Base-by-base conservation (phyloP, 768 basidiomycete species). In the Gymnopilus junonius region DNA sequence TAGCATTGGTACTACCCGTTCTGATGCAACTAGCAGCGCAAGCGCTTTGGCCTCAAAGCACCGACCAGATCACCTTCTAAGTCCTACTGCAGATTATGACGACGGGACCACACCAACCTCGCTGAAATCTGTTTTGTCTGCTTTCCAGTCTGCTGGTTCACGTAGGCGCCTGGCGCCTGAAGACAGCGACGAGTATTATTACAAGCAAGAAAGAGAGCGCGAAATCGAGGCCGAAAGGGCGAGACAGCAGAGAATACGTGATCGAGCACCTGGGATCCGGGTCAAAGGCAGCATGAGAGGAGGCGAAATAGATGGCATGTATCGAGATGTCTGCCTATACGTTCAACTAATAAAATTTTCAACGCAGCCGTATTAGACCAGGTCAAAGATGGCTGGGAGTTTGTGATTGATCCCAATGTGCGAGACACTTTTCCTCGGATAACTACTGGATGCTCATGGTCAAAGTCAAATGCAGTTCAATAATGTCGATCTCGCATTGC, bases 371-470 rank as follows among this genome's bases (percentile, higher is more conserved):
- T 97, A 14, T 77, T 97, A 64, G 89, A 93, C 66, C 88, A 93
- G 74, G 92, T 97, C 66, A 88, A 85, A 71, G 90, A 92, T 67
- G 94, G 91, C 59, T 97, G 95, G 95, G 92, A 93, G 69, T 90
- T 94, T 70, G 89, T 95, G 32, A 87, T 90, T 58, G 86, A 93
- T 64, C 85, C 90, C 37, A 90, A 94, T 74, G 93, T 94, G 74
- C 78, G 85, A 69, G 48, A 40, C 43, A 43, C 20, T 55, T 53
- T 27, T 54, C 51, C 40, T 48, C 12, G 12, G 20, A 23, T 25
- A 8, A 27, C 34, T 23, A 11, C 27, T 2, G 15, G 56, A 12
- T 11, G 45, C 65, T 66, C 51, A 66, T 53, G 58, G 45, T 58
- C 31, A 39, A 68, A 61, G 50, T 55, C 29, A 35, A 68, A 65